Conservation (phyloP, 2,329 filamentous ascomycete species). For the Hypoxylon sp. region DNA sequence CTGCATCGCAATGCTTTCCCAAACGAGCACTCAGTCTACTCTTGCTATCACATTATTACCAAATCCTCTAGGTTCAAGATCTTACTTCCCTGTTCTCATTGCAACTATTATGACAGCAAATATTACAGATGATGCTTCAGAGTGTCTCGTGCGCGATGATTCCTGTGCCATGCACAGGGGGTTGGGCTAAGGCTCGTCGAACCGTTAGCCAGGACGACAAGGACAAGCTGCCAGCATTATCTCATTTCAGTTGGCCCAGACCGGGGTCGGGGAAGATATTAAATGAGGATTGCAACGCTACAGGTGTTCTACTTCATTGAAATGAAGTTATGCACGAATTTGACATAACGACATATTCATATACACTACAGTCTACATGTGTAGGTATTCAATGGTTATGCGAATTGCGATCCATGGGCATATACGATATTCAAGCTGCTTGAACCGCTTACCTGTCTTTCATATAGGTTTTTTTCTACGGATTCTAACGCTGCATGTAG, state of each 20-base stretch:
- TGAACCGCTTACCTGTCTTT: too few species aligned
- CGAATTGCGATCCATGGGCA: neutral
- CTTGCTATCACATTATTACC: slow-evolving; percentile 5
- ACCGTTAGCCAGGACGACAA: slow-evolving; percentile 22
- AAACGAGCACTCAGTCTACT: slow-evolving; percentile 15
- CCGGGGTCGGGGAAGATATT: slow-evolving; percentile 27
- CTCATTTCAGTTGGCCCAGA: too few species aligned
- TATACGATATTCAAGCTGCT: neutral
- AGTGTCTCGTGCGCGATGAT: slow-evolving; percentile 27
- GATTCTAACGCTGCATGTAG: neutral
- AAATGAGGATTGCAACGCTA: slow-evolving; percentile 38
- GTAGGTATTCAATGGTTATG: neutral
- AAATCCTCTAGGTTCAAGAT: slow-evolving; percentile 31
- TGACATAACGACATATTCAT: slow-evolving; percentile 17
- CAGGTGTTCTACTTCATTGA: slow-evolving; percentile 19
- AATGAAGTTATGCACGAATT: slow-evolving; percentile 18
- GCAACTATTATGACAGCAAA: slow-evolving; percentile 31
- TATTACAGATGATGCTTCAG: slow-evolving; percentile 24
- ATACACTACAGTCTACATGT: neutral
- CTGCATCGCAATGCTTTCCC: slow-evolving; percentile 18
- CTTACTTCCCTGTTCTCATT: slow-evolving; percentile 13
- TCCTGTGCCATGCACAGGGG: slow-evolving; percentile 31
- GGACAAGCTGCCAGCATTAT: slow-evolving; percentile 24
- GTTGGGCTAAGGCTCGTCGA: slow-evolving; percentile 29
- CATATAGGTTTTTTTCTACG: too few species aligned